Base-by-base conservation (phyloP, 2,329 filamentous ascomycete genomes). In the Fusarium sp. region DNA sequence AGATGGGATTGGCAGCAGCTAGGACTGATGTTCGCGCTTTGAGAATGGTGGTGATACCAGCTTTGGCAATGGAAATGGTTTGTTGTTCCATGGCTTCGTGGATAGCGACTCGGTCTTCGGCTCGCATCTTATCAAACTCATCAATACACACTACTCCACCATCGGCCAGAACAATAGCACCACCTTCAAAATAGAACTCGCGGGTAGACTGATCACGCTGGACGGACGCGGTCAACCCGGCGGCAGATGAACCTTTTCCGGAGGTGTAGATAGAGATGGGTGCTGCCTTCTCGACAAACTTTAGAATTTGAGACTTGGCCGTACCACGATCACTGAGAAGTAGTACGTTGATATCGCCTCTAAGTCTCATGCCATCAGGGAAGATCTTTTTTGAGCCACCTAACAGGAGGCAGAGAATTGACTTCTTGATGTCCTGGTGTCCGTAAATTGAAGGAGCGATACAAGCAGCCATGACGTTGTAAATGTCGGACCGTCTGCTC, bases 1-100 rank as follows among this genome's bases (percentile, higher is more conserved):
- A 99, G 66, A 99, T 96, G 2, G 96, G 96, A 82, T 99, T 99
- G 47, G 96, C 96, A 4, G 96, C 96, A 15, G 96, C 96, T 23
- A 99, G 87, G 3, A 99, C 96, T 0, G 95, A 98, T 2, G 96
- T 99, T 79, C 96, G 88, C 16, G 96, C 95, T 79, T 99, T 99
- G 60, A 99, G 89, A 72, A 99, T 98, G 0, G 96, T 99, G 2
- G 96, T 99, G 80, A 99, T 99, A 77, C 96, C 96, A 2, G 96
- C 96, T 85, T 99, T 98, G 73, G 96, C 96, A 77, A 99, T 98
- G 19, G 96, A 98, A 70, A 99, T 99, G 1, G 96, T 99, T 83
- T 99, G 96, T 84, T 99, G 96, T 81, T 99, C 96, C 96, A 99
- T 99, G 64, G 96, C 96, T 88, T 99, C 96, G 87, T 99, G 96